Evolutionary conservation across 768 basidiomycete species (phyloP), one percentile per base, ranked within the genome.

Genomic region (Mrakia blollopis): DNA sequence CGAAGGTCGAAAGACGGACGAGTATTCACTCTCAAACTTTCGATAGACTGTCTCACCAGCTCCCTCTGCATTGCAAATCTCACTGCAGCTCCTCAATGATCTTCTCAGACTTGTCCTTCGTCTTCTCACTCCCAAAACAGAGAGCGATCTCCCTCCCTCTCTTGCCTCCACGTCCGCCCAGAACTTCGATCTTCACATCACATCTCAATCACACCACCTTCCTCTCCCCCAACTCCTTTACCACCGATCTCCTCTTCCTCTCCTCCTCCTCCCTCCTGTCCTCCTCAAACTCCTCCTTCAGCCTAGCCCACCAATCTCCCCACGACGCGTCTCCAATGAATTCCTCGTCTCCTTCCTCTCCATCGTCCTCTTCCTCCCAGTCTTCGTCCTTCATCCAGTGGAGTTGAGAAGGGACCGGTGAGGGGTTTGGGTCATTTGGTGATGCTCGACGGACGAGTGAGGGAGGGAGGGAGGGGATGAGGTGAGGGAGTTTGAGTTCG

Each of bases 381-480:
- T 39, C 37, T 7, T 39, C 65, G 14, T 68, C 35, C 37, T 35
- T 68, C 39, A 13, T 13, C 65, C 65, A 68, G 25, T 25, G 37
- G 3, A 68, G 39, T 3, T 39, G 35, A 10, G 37, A 37, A 11
- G 63, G 63, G 9, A 65, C 35, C 0, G 35, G 63, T 1, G 30
- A 30, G 9, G 65, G 25, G 21, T 25, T 25, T 6, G 65, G 65
- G 0, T 2, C 2, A 39, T 35, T 5, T 9, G 65, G 39, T 39
- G 35, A 21, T 9, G 39, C 18, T 9, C 65, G 65, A 25, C 65
- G 65, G 47, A 50, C 47, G 8, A 74, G 62, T 8, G 47, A 44
- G 21, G 62, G n/a, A 3, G 62, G 52, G 54, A 76, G 69, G 28
- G 75, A 61, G 9, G 75, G 75, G 67, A 76, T 62, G 60, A 70